These are phyloP conservation scores for Eurotiales sp. DNA, from an alignment of 2,329 filamentous ascomycete genomes.

Conservation along the genomic window DNA sequence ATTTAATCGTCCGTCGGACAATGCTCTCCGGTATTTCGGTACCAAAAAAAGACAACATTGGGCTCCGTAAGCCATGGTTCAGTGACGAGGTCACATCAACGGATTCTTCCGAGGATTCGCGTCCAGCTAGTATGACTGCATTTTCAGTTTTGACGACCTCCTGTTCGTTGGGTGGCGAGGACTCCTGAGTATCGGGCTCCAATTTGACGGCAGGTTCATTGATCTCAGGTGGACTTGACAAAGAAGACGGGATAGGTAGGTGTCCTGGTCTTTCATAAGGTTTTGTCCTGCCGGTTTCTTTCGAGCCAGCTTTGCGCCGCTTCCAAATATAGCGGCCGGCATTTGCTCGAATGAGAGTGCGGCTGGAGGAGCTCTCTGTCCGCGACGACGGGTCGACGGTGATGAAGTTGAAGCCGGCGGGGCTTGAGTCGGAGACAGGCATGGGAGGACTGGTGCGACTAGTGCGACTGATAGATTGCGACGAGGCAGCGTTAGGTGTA, in stretches of 20 bases:
- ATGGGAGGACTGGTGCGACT: neutral
- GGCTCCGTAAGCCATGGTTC: constrained; percentile 9
- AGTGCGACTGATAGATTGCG: constrained; percentile 1
- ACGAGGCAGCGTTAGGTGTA: neutral
- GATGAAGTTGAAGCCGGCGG: constrained; percentile 15
- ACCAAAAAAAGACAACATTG: constrained; percentile 12
- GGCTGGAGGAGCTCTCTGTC: constrained; percentile 15
- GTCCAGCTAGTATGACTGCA: neutral
- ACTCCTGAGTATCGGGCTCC: neutral
- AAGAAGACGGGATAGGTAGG: constrained; percentile 1
- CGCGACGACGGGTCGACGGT: constrained; percentile 15
- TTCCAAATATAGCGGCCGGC: constrained; percentile 26
- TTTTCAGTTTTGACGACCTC: neutral
- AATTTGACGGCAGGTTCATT: neutral
- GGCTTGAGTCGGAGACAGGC: neutral
- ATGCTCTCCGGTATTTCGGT: constrained; percentile 12
- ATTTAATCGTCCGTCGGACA: constrained; percentile 14
- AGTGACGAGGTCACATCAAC: constrained; percentile 4
- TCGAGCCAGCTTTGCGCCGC: constrained; percentile 15
- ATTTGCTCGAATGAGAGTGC: constrained; percentile 24
- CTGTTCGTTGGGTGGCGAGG: constrained; percentile 1
- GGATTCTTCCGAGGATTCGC: constrained; percentile 1
- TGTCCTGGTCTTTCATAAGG: constrained; percentile 7
- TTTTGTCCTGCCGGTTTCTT: constrained; percentile 9
- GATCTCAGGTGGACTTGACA: neutral